Conservation (phyloP, 2,329 filamentous ascomycete genomes). For the Diplodia corticola region DNA sequence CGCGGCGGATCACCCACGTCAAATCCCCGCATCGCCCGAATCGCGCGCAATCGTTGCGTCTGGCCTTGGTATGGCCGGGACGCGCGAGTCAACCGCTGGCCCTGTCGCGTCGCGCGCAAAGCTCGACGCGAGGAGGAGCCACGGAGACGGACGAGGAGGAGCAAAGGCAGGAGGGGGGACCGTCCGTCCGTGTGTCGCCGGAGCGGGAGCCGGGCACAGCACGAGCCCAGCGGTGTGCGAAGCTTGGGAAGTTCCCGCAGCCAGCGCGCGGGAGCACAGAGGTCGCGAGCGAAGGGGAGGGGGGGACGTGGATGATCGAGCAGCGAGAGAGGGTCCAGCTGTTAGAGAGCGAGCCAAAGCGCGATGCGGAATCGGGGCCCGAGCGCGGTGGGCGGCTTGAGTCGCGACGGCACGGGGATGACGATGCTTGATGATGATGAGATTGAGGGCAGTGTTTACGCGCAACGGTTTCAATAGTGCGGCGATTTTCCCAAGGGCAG, state of each 20-base stretch:
- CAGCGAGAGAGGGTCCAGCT: neutral
- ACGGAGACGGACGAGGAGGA: neutral
- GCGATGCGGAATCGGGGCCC: neutral
- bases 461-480: slow-evolving; percentile 14
- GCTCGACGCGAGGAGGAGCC: slow-evolving; percentile 7
- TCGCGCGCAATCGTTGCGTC: neutral
- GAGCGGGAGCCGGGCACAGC: neutral
- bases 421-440: neutral
- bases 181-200: too few relatives aligned
- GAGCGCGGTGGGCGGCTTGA: neutral
- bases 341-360: neutral
- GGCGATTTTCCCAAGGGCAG: slow-evolving; percentile 20
- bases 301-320: neutral
- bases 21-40: slow-evolving; percentile 7
- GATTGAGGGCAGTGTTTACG: neutral
- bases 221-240: neutral
- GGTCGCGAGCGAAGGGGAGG: neutral
- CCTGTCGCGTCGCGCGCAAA: neutral
- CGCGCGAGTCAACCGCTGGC: neutral
- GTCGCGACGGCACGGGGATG: neutral
- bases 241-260: neutral
- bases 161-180: too few relatives aligned
- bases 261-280: neutral
- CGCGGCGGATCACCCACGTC: neutral
- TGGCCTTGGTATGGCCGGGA: neutral